phyloP scores from a whole-genome alignment of 306 rosid species.

The Quercus mongolica region DNA sequence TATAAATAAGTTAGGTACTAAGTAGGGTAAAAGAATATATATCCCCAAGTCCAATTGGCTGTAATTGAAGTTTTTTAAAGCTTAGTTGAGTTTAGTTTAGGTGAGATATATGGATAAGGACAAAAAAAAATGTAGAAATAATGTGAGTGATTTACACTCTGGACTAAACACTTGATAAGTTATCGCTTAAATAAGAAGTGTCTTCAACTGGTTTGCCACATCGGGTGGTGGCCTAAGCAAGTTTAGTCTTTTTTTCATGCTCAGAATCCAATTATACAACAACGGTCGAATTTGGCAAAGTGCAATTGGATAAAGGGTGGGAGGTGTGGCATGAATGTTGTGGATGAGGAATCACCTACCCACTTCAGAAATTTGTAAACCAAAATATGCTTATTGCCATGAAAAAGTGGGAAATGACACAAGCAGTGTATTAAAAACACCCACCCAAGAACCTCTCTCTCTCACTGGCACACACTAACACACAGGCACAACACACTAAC shows the following conservation, averaged over 20 bases:
- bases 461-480: conserved; percentile 24
- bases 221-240: not conserved
- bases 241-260: not conserved
- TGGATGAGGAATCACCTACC: conserved; percentile 47
- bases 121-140: too few species aligned
- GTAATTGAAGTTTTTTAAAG: not conserved
- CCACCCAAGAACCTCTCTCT: conserved; percentile 26
- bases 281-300: conserved; percentile 20
- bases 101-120: too few species aligned
- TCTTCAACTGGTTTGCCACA: not conserved
- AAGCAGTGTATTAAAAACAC: conserved; percentile 33
- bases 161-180: not conserved
- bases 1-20: too few species aligned
- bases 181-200: not conserved
- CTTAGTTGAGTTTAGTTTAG: too few species aligned
- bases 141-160: not conserved
- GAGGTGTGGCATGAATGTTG: conserved; percentile 36
- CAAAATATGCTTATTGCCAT: conserved; percentile 23
- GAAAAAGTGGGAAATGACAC: conserved; percentile 65
- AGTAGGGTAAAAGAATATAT: too few species aligned
- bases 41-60: not conserved
- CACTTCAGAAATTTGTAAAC: conserved; percentile 17
- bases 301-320: conserved; percentile 3
- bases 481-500: conserved; percentile 12
- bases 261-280: not conserved